Evolutionary conservation across 805 yeast species (phyloP), one percentile per base, ranked within the genome.

Genomic region (Lachancea fermentati): DNA sequence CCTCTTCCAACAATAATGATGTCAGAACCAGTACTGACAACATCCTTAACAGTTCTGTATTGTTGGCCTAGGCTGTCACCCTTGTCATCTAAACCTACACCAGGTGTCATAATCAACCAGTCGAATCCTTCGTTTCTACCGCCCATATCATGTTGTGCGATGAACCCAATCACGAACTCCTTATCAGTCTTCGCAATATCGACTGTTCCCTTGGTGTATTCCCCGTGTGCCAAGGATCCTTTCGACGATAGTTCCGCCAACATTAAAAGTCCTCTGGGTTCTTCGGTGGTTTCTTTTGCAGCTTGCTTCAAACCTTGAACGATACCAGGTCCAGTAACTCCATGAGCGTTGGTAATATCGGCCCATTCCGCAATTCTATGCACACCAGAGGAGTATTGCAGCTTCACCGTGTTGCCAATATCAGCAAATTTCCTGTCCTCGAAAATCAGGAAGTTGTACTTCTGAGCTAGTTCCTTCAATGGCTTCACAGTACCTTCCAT

Each of bases 401-500:
- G 76, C 66, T 91, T 89, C 40, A 93, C 98, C 1, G 98, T 93
- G 58, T 89, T 87, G 13, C 99, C 99, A 53, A 93, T 93, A 63
- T 93, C 99, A 17, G 99, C 98, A 65, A 93, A 93, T 67, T 93
- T 93, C 49, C 99, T 76, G 66, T 93, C 99, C 67, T 93, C 99
- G 59, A 93, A 93, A 50, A 93, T 82, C 72, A 93, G 67, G 57
- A 93, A 93, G 49, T 83, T 78, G 68, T 89, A 91, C 57, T 88
- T 87, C 52, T 76, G 67, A 15, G 96, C 77, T 24, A 93, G 69
- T 39, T 59, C 77, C 44, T 81, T 64, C 47, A 93, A 67, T 1
- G 97, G 97, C 5, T 64, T 63, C 19, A 91, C 75, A 0, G 97
- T 89, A 1, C 72, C 75, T 39, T 86, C 95, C 59, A 79, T 81